Percentiles rank a stretch among this genome's conserved stretches.
Conservation (phyloP, 257 asterid genomes). For the Solanum etuberosum region DNA sequence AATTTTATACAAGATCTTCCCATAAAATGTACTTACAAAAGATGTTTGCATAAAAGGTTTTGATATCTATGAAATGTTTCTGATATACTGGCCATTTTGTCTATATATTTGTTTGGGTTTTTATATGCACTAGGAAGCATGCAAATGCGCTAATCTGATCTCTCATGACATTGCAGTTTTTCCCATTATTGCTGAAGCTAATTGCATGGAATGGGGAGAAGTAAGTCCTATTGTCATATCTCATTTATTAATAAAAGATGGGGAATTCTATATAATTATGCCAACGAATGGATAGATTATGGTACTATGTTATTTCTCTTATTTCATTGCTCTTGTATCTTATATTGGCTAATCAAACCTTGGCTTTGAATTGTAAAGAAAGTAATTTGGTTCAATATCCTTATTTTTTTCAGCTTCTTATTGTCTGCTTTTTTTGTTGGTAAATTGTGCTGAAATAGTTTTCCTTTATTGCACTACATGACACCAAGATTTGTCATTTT, state of each 20-base stretch:
- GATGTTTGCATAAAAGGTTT: background rate
- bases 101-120: background rate
- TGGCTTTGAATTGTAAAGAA: background rate
- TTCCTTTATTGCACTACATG: background rate
- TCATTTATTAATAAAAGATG: background rate
- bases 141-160: constrained; percentile 4
- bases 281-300: background rate
- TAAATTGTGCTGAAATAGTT: background rate
- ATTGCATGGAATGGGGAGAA: constrained; percentile 96
- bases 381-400: background rate
- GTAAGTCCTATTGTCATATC: constrained; percentile 26
- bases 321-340: background rate
- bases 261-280: background rate
- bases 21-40: background rate
- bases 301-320: background rate
- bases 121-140: background rate
- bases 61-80: background rate
- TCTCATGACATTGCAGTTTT: constrained; percentile 55
- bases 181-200: constrained; percentile 83
- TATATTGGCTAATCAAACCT: background rate
- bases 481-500: background rate
- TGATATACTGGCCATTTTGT: background rate
- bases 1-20: background rate
- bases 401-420: background rate
- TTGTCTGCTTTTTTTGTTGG: background rate